Conservation (phyloP, 1,284 basidiomycete species). For the Mycosarcoma maydis region DNA sequence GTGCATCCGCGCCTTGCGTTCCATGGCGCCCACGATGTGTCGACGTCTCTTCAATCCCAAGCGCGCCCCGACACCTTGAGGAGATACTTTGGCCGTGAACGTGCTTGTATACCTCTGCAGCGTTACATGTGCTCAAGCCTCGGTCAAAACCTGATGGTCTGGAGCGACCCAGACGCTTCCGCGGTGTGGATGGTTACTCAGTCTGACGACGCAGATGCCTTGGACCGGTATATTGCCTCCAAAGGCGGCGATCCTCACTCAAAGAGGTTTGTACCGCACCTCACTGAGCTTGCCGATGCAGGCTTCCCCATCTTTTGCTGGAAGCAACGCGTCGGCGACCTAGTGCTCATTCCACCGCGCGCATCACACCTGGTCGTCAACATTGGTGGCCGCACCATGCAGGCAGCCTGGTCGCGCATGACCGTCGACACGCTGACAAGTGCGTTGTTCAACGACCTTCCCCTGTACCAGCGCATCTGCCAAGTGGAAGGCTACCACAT, state of each 20-base stretch:
- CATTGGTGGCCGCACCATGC: constrained; percentile 26
- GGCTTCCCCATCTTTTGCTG: constrained; percentile 21
- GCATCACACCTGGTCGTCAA: constrained; percentile 28
- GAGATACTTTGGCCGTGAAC: constrained; percentile 22
- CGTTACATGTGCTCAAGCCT: constrained; percentile 37
- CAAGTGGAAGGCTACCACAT: constrained; percentile 18
- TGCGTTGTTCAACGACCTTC: constrained; percentile 26
- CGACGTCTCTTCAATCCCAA: constrained; percentile 1
- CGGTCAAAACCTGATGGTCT: constrained; percentile 41
- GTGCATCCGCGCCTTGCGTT: constrained; percentile 23
- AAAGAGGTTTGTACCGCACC: constrained; percentile 10
- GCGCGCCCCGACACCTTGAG: constrained; percentile 6
- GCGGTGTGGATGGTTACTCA: constrained; percentile 29
- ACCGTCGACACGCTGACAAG: constrained; percentile 25
- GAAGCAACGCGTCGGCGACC: constrained; percentile 33
- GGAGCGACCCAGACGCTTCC: constrained; percentile 18
- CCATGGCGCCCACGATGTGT: constrained; percentile 21
- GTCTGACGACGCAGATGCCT: constrained; percentile 11
- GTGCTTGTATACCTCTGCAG: constrained; percentile 19
- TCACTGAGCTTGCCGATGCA: constrained; percentile 21
- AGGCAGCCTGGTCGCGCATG: constrained; percentile 30
- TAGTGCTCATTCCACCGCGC: constrained; percentile 36
- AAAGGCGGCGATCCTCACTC: constrained; percentile 18
- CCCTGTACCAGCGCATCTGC: constrained; percentile 38
- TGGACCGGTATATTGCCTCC: constrained; percentile 18